A percentile compares a stretch with the other conserved stretches of the same genome.
phyloP scores from a whole-genome alignment of 2,329 filamentous ascomycete species.

The Fusarium sp. region DNA sequence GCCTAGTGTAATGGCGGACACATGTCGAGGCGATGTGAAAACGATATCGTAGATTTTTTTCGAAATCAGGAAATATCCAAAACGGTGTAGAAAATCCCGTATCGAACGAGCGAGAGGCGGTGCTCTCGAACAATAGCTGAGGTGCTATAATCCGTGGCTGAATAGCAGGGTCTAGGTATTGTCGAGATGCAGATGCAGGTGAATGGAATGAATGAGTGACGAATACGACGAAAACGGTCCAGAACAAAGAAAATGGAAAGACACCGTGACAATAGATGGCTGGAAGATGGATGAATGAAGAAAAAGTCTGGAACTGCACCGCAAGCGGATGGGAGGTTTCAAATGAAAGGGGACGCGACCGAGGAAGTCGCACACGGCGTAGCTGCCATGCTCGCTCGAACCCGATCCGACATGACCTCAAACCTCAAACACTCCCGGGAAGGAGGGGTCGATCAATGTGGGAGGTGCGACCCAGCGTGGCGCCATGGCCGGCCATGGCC shows the following conservation, averaged over 20 bases:
- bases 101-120: not conserved
- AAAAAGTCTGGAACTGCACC: slow-evolving; percentile 26
- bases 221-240: slow-evolving; percentile 31
- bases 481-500: slow-evolving; percentile 21
- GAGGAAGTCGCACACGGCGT: slow-evolving; percentile 25
- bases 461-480: slow-evolving; percentile 30
- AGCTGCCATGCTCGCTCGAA: slow-evolving; percentile 12
- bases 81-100: not conserved
- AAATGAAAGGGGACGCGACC: slow-evolving; percentile 31
- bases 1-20: slow-evolving; percentile 21
- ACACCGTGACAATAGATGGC: slow-evolving; percentile 31
- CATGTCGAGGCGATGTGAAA: slow-evolving; percentile 24
- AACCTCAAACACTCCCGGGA: slow-evolving; percentile 20
- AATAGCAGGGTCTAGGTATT: slow-evolving; percentile 25
- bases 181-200: slow-evolving; percentile 10
- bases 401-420: slow-evolving; percentile 16
- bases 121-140: slow-evolving; percentile 12
- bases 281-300: slow-evolving; percentile 33
- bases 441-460: slow-evolving; percentile 28
- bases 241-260: slow-evolving; percentile 13
- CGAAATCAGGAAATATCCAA: not conserved
- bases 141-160: slow-evolving; percentile 17
- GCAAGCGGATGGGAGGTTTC: slow-evolving; percentile 30
- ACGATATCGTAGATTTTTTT: slow-evolving; percentile 4
- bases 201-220: slow-evolving; percentile 39